phyloP scores from a whole-genome alignment of 805 yeast species.

The Tanozyma kutaoensis region DNA sequence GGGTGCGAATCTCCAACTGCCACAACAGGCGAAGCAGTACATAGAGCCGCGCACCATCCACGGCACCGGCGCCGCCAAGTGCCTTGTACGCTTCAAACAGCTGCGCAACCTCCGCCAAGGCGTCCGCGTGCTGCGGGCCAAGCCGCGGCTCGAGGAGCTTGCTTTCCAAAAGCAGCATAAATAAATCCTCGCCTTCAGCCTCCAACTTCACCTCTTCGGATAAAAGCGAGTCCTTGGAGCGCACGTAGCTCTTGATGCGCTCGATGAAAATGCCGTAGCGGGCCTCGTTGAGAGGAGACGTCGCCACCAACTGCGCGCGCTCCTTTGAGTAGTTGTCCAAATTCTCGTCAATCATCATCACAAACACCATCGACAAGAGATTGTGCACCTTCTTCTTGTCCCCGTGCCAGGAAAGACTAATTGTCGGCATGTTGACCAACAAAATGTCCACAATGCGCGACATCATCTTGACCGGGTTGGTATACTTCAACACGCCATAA shows the following conservation, averaged over 20 bases:
- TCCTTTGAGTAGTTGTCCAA: slow-evolving; percentile 22
- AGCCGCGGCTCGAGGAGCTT: slow-evolving; percentile 6
- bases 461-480: slow-evolving; percentile 80
- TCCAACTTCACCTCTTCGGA: neutral
- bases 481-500: slow-evolving; percentile 62
- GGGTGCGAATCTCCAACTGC: slow-evolving; percentile 48
- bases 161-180: no score
- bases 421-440: slow-evolving; percentile 34
- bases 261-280: neutral
- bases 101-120: slow-evolving; percentile 3
- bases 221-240: neutral
- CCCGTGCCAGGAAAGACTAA: slow-evolving; percentile 8
- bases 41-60: slow-evolving; percentile 22
- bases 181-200: slow-evolving; percentile 6
- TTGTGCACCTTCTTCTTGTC: slow-evolving; percentile 10
- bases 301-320: neutral
- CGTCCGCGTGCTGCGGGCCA: neutral
- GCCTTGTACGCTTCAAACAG: slow-evolving; percentile 11
- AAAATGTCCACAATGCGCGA: slow-evolving; percentile 70
- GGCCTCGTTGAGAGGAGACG: neutral
- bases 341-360: slow-evolving; percentile 65
- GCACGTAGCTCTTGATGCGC: neutral
- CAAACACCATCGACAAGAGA: slow-evolving; percentile 60
- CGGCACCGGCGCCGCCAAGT: slow-evolving; percentile 4
- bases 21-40: slow-evolving; percentile 47